A percentile compares a stretch with the other conserved stretches of the same genome.
Evolutionary conservation across 2,329 filamentous ascomycete species (phyloP).

Genomic region (Bipolaris bicolor): DNA sequence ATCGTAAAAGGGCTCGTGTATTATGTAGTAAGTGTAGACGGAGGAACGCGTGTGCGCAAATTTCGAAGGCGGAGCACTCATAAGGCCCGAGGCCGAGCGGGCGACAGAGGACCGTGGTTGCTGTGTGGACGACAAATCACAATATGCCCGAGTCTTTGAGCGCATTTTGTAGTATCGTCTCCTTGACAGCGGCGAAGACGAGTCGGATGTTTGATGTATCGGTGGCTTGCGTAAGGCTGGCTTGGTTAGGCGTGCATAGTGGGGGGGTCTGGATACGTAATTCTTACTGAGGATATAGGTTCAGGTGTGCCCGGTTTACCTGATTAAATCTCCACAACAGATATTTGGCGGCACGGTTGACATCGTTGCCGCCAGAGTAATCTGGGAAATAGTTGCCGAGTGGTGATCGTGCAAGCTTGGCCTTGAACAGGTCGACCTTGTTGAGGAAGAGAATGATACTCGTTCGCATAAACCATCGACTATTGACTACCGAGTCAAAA

Average conservation of each 20-base stretch:
- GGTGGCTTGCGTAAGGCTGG: slow-evolving; percentile 94
- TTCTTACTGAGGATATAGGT: slow-evolving; percentile 86
- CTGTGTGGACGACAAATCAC: slow-evolving; percentile 32
- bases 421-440: slow-evolving; percentile 98
- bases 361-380: slow-evolving; percentile 96
- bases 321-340: slow-evolving; percentile 98
- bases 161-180: slow-evolving; percentile 97
- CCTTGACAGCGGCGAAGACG: slow-evolving; percentile 97
- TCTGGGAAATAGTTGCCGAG: slow-evolving; percentile 96
- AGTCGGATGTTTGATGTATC: slow-evolving; percentile 98
- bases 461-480: slow-evolving; percentile 97
- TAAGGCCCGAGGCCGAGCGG: slow-evolving; percentile 40
- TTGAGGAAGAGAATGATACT: slow-evolving; percentile 99
- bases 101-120: slow-evolving; percentile 32
- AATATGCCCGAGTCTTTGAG: slow-evolving; percentile 98
- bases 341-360: slow-evolving; percentile 98
- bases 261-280: not conserved
- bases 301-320: slow-evolving; percentile 93
- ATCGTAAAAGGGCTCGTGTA: slow-evolving; percentile 45
- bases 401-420: slow-evolving; percentile 88
- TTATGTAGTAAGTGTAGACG: slow-evolving; percentile 41
- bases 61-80: slow-evolving; percentile 11
- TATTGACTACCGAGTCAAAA: slow-evolving; percentile 98
- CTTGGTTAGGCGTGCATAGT: slow-evolving; percentile 12
- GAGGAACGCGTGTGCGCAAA: slow-evolving; percentile 13